These are phyloP conservation scores for Lepidium didymum DNA, from an alignment of 345 rosid species.

Conservation along the genomic window DNA sequence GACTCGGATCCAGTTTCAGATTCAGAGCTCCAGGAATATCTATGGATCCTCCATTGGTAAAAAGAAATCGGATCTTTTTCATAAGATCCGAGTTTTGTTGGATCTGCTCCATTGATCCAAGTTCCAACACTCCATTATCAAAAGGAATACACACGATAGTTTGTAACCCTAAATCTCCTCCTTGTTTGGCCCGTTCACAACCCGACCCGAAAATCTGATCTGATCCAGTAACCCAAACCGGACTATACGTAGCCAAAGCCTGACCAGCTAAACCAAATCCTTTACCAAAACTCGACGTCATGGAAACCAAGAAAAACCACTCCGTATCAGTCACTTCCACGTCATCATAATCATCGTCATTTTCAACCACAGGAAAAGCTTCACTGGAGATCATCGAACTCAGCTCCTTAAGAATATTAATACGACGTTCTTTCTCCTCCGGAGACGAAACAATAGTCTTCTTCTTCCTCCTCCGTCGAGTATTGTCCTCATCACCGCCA, in stretches of 20 bases:
- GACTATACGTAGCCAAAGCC: constrained; percentile 42
- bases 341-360: constrained; percentile 40
- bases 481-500: constrained; percentile 71
- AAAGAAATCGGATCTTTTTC: constrained; percentile 53
- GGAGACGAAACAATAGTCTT: background rate
- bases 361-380: background rate
- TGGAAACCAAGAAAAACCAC: constrained; percentile 86
- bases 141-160: constrained; percentile 72
- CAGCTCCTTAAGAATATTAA: constrained; percentile 55
- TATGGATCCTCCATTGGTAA: constrained; percentile 35
- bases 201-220: constrained; percentile 44
- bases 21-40: constrained; percentile 32
- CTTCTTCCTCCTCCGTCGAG: constrained; percentile 12
- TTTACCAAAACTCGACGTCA: constrained; percentile 64
- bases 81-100: constrained; percentile 58
- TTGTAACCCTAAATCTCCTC: constrained; percentile 59
- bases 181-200: constrained; percentile 69
- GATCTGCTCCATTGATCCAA: constrained; percentile 75
- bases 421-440: constrained; percentile 65
- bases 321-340: constrained; percentile 87
- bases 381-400: constrained; percentile 69
- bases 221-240: constrained; percentile 65
- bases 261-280: constrained; percentile 69
- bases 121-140: constrained; percentile 74
- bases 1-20: background rate